Conservation (phyloP, 2,329 filamentous ascomycete genomes). For the Calonectria honghensis region DNA sequence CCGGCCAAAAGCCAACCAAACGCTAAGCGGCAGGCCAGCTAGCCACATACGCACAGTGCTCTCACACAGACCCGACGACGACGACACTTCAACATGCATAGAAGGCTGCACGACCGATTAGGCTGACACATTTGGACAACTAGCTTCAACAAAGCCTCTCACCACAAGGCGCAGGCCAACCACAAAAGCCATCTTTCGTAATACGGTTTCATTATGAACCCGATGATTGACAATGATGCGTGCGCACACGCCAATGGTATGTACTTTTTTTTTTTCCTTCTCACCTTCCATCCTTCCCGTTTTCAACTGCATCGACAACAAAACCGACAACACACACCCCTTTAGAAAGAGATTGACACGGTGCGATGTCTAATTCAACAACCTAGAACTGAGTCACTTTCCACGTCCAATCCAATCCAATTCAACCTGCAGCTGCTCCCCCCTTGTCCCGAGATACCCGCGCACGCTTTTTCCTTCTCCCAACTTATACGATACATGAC, state of each 20-base stretch:
- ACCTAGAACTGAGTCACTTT: slow-evolving; percentile 9
- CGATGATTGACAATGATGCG: background rate
- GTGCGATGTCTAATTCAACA: slow-evolving; percentile 5
- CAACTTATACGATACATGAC: background rate
- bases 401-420: background rate
- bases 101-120: slow-evolving; percentile 29
- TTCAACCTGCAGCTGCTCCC: background rate
- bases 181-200: slow-evolving; percentile 24
- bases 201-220: slow-evolving; percentile 29
- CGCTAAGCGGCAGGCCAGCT: background rate
- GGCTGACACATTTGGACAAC: slow-evolving; percentile 34
- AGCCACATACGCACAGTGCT: background rate
- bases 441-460: slow-evolving; percentile 33
- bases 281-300: background rate
- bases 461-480: background rate
- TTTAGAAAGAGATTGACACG: slow-evolving; percentile 13
- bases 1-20: background rate
- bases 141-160: slow-evolving; percentile 28
- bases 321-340: slow-evolving; percentile 11
- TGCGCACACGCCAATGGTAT: slow-evolving; percentile 15
- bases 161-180: slow-evolving; percentile 22
- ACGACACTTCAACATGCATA: slow-evolving; percentile 18
- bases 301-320: slow-evolving; percentile 25
- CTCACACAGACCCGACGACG: background rate
- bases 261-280: slow-evolving; percentile 5